phyloP scores from a whole-genome alignment of 306 rosid species.

The Medicago truncatula region MtrunA17r5.0-ANR NC_053042.1:54544501-54545000 shows the following conservation, averaged over 20 bases:
- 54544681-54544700: background rate
- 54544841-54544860: conserved; percentile 18
- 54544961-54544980: background rate
- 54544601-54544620: conserved; percentile 96
- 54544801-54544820: conserved; percentile 13
- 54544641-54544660: conserved; percentile 91
- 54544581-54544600: conserved; percentile 94
- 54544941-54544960: conserved; percentile 24
- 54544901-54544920: conserved; percentile 22
- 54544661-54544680: conserved; percentile 64
- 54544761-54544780: background rate
- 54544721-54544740: background rate
- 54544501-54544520: background rate
- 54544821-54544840: background rate
- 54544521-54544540: conserved; percentile 11
- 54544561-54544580: conserved; percentile 35
- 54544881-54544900: conserved; percentile 26
- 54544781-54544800: background rate
- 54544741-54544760: conserved; percentile 25
- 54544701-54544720: background rate
- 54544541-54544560: conserved; percentile 24
- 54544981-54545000: conserved; percentile 13
- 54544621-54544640: conserved; percentile 93
- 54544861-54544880: conserved; percentile 21
- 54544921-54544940: conserved; percentile 29